Evolutionary conservation across 1,139 yeast genomes (phyloP).

Genomic region (Torulaspora globosa): DNA sequence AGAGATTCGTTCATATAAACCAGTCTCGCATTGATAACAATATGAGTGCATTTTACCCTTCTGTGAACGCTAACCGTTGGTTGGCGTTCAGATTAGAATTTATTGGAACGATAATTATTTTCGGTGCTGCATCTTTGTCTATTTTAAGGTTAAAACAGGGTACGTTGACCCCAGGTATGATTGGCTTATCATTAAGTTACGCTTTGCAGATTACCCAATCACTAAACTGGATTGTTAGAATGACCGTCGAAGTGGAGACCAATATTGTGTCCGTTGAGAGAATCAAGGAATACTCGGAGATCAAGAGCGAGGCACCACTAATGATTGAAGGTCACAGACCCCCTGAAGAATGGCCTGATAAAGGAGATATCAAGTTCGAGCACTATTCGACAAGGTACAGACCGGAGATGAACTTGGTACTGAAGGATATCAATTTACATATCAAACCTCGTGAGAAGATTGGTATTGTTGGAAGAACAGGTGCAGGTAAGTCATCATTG

Average conservation of each 20-base stretch:
- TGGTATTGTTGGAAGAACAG: conserved; percentile 95
- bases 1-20: conserved; percentile 69
- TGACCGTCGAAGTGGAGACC: conserved; percentile 97
- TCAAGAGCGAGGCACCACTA: conserved; percentile 79
- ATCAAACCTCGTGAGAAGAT: conserved; percentile 78
- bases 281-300: conserved; percentile 74
- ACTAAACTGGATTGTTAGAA: conserved; percentile 93
- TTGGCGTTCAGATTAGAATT: conserved; percentile 89
- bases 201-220: conserved; percentile 91
- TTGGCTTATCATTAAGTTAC: conserved; percentile 89
- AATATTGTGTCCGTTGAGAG: conserved; percentile 96
- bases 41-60: conserved; percentile 87
- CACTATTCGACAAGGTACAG: conserved; percentile 83
- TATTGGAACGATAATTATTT: conserved; percentile 80
- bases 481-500: conserved; percentile 93
- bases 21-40: conserved; percentile 77
- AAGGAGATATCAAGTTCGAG: conserved; percentile 67
- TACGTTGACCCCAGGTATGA: conserved; percentile 75
- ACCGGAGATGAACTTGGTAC: conserved; percentile 74
- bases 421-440: conserved; percentile 63
- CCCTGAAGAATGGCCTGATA: conserved; percentile 64
- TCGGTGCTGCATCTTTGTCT: conserved; percentile 79
- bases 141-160: conserved; percentile 67
- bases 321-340: conserved; percentile 70
- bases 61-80: conserved; percentile 96